Conservation (phyloP, 1,284 basidiomycete species). For the Quambalaria eucalypti region DNA sequence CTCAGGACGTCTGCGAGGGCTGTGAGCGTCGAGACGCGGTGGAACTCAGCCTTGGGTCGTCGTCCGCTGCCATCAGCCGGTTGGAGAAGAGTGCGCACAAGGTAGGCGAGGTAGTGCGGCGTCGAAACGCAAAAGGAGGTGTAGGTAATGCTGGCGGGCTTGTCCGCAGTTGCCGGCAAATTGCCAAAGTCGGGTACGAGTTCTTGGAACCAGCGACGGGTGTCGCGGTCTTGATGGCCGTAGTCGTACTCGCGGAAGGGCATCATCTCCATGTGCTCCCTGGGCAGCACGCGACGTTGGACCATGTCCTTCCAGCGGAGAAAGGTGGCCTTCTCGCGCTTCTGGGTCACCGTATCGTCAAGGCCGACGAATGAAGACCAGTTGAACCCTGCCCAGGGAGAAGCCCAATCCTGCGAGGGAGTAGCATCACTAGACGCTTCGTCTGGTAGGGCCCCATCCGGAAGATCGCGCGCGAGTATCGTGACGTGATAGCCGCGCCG, state of each 20-base stretch:
- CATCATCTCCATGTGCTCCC: constrained; percentile 1
- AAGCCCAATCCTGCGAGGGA: constrained; percentile 57
- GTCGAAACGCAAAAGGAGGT: constrained; percentile 26
- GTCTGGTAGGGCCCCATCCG: constrained; percentile 27
- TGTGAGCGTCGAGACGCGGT: constrained; percentile 4
- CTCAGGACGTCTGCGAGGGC: constrained; percentile 18
- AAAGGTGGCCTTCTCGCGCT: constrained; percentile 2
- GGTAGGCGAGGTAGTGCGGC: constrained; percentile 16
- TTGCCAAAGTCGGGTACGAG: constrained; percentile 14
- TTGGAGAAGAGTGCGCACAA: neutral
- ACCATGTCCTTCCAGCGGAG: neutral
- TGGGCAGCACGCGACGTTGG: neutral
- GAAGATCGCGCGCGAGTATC: neutral
- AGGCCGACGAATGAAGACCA: constrained; percentile 55
- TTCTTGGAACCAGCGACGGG: constrained; percentile 22
- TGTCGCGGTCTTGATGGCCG: constrained; percentile 20
- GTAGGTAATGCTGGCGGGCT: constrained; percentile 14
- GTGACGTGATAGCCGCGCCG: constrained; percentile 51
- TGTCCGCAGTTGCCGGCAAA: no score
- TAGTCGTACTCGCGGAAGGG: neutral
- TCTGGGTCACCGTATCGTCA: constrained; percentile 38
- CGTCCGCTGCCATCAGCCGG: neutral
- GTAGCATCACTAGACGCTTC: constrained; percentile 60
- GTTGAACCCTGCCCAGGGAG: constrained; percentile 65
- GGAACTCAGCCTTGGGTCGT: constrained; percentile 3